Base-by-base conservation (phyloP, 371 early-diverging fungal genomes). In the Umbelopsis sp. region DNA sequence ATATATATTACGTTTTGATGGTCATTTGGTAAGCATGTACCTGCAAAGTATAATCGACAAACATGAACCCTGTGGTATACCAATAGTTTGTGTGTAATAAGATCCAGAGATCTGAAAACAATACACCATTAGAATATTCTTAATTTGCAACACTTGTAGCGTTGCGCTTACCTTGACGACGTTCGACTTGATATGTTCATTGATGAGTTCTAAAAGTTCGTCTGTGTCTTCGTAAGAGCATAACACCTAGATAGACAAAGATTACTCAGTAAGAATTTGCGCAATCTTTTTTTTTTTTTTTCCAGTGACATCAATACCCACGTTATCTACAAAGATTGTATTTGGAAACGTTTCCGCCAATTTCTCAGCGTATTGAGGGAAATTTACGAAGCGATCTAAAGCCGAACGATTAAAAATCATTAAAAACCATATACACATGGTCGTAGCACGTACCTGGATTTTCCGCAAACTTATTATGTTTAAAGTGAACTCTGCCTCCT, bases 61-160 rank as follows among this genome's bases (percentile, higher is more conserved):
- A 32, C 89, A 77, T 7, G 96, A 97, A 0, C 97, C 97, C 73
- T 97, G 97, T 0, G 97, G 94, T 45, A 97, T 94, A 4, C 97
- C 97, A 1, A 78, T 74, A 0, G 72, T 76, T 65, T 95, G 95
- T 44, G 76, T 78, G 77, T 88, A 93, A 63, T 79, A 85, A 38
- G 78, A 69, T 29, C 73, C 74, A 4, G 84, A 87, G 44, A 86
- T 69, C 83, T 86, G 69, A n/a, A 14, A 11, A n/a, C 66, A 11
- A 50, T 29, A 29, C 3, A 25, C 22, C 25, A 11, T 63, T 45
- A 20, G 37, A 9, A 12, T 22, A n/a, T 24, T 16, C 14, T 37
- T 11, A 41, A 52, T 50, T 3, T 44, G 8, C 29, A 44, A 25
- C 16, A 57, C 22, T 16, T 48, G 48, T 52, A 18, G 18, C 5